Evolutionary conservation across 768 basidiomycete species (phyloP).

Genomic region (Trametes cubensis): DNA sequence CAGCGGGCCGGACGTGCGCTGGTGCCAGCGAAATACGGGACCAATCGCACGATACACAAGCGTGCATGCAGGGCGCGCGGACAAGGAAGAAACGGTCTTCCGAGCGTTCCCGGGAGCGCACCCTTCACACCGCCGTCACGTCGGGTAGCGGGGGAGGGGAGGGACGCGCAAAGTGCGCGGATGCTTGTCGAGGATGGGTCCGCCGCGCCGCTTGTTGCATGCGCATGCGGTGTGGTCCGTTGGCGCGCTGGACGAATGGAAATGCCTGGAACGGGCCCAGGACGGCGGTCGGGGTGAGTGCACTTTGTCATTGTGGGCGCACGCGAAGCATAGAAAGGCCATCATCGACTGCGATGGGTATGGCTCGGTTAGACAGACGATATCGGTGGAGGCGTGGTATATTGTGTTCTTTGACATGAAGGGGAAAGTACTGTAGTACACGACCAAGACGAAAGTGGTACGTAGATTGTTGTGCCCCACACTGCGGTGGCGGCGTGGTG

Average conservation of each 20-base stretch:
- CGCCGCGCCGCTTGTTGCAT: not conserved
- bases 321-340: no score
- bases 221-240: not conserved
- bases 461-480: not conserved
- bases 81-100: constrained; percentile 2
- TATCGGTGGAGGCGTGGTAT: no score
- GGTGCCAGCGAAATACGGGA: not conserved
- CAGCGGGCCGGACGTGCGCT: not conserved
- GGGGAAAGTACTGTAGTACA: constrained; percentile 1
- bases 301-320: not conserved
- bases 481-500: not conserved
- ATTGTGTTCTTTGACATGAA: no score
- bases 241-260: not conserved
- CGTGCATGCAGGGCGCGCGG: not conserved
- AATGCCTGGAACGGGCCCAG: not conserved
- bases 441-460: not conserved
- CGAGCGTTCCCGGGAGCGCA: not conserved
- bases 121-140: constrained; percentile 20
- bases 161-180: not conserved
- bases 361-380: no score
- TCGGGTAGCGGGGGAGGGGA: constrained; percentile 11
- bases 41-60: not conserved
- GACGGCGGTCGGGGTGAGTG: not conserved
- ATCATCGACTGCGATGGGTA: no score
- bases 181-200: no score